Conservation (phyloP, 371 early-diverging fungal species). For the Mucor indicus region DNA sequence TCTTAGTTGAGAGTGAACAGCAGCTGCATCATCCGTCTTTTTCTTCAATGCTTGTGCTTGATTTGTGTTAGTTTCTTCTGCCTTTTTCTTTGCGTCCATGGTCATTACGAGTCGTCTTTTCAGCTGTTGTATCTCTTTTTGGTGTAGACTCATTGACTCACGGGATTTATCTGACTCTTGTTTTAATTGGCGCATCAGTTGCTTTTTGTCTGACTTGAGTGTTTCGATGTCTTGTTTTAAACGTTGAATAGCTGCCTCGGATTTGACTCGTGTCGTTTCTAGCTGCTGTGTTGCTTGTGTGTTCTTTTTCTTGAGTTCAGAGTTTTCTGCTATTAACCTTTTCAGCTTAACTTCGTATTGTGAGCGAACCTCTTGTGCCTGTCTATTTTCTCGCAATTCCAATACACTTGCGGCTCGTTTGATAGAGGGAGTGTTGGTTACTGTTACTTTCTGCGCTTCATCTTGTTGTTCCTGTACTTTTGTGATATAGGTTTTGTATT, state of each 20-base stretch:
- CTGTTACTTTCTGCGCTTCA: not conserved
- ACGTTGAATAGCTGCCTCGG: conserved; percentile 32
- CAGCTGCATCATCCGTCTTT: conserved; percentile 44
- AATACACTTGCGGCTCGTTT: conserved; percentile 5
- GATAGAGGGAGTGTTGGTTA: not conserved
- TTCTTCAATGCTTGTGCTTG: conserved; percentile 50
- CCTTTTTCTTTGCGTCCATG: conserved; percentile 60
- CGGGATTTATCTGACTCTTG: conserved; percentile 58
- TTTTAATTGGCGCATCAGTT: conserved; percentile 66
- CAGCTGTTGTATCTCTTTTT: conserved; percentile 66
- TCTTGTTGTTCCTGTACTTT: conserved; percentile 65
- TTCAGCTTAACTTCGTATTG: conserved; percentile 66
- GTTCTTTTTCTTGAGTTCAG: conserved; percentile 54
- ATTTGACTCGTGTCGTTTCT: conserved; percentile 42
- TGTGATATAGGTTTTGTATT: conserved; percentile 53
- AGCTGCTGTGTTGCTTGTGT: conserved; percentile 46
- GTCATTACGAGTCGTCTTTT: conserved; percentile 52
- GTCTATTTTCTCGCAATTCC: conserved; percentile 28
- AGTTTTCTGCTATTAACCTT: conserved; percentile 62
- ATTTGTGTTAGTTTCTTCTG: conserved; percentile 59
- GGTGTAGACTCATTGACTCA: conserved; percentile 47
- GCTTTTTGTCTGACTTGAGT: conserved; percentile 67
- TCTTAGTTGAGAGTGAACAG: conserved; percentile 23
- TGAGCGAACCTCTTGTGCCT: conserved; percentile 28
- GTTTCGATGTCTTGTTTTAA: conserved; percentile 48